Evolutionary conservation across 345 rosid genomes (phyloP).

Genomic region (Rhodamnia argentea): DNA sequence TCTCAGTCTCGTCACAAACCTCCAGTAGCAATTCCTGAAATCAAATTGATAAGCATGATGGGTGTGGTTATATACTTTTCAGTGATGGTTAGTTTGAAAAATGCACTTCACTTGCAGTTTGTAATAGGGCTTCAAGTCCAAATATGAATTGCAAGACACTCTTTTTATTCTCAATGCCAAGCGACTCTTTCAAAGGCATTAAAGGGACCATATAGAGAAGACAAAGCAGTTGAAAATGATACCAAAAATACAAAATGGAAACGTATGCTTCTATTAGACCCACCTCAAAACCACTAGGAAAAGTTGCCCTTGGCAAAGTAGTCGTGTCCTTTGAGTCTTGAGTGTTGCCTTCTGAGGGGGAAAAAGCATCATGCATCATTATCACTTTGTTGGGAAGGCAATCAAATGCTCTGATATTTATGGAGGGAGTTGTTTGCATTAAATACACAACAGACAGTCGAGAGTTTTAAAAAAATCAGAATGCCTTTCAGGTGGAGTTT

Average conservation of each 20-base stretch:
- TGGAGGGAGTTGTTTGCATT: not conserved
- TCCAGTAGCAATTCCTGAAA: constrained; percentile 66
- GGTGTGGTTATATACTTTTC: not conserved
- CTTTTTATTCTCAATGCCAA: not conserved
- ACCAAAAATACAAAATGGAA: not conserved
- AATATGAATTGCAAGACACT: not conserved
- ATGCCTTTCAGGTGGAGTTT: not conserved
- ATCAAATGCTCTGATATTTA: not conserved
- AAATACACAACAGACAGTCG: not conserved
- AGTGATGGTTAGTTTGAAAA: not conserved
- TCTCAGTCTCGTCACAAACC: constrained; percentile 91
- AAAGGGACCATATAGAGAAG: not conserved
- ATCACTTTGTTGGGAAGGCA: not conserved
- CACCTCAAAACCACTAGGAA: constrained; percentile 81
- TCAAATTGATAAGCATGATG: not conserved
- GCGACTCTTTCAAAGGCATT: not conserved
- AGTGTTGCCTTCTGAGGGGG: constrained; percentile 22
- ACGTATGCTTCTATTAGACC: not conserved
- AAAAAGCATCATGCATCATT: not conserved
- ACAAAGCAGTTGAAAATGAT: not conserved
- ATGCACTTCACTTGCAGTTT: not conserved
- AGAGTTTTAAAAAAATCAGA: not conserved
- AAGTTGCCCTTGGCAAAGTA: constrained; percentile 26
- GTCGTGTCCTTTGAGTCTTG: constrained; percentile 29
- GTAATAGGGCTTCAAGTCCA: not conserved